Evolutionary conservation across 495 filamentous ascomycete species (phyloP).

Genomic region (Podospora sp.): DNA sequence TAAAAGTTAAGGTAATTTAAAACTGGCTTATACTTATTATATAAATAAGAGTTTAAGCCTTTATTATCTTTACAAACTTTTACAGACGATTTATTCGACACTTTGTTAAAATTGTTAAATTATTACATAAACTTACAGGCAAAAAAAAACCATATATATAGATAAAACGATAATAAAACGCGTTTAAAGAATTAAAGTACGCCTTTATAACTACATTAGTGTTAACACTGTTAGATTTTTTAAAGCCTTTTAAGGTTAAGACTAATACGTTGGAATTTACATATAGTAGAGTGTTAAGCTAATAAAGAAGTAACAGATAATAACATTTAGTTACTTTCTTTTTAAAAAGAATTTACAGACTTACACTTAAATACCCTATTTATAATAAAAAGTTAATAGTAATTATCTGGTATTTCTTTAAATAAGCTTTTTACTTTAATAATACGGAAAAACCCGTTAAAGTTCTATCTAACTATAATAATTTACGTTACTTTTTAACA

Average conservation of each 20-base stretch:
- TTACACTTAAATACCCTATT: conserved; percentile 28
- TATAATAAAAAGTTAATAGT: conserved; percentile 26
- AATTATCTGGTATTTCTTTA: conserved; percentile 10
- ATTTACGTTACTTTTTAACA: not conserved
- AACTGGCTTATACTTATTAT: not conserved
- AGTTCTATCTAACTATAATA: not conserved
- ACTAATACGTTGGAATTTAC: not conserved
- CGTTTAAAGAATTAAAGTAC: conserved; percentile 2
- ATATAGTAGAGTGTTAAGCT: too few species aligned
- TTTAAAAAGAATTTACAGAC: conserved; percentile 16
- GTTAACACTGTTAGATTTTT: not conserved
- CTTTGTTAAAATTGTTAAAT: not conserved
- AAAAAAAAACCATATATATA: not conserved
- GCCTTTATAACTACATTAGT: not conserved
- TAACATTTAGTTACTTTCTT: conserved; percentile 5
- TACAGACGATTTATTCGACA: conserved; percentile 18
- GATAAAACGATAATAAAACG: not conserved
- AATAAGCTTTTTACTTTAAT: conserved; percentile 10
- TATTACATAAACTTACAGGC: not conserved
- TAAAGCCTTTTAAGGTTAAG: not conserved
- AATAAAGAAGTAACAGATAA: not conserved
- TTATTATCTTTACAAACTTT: conserved; percentile 23
- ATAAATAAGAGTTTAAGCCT: not conserved
- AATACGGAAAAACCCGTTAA: not conserved
- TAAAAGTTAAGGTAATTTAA: conserved; percentile 14